Evolutionary conservation across 2,329 filamentous ascomycete genomes (phyloP).

Genomic region (Calonectria montana): DNA sequence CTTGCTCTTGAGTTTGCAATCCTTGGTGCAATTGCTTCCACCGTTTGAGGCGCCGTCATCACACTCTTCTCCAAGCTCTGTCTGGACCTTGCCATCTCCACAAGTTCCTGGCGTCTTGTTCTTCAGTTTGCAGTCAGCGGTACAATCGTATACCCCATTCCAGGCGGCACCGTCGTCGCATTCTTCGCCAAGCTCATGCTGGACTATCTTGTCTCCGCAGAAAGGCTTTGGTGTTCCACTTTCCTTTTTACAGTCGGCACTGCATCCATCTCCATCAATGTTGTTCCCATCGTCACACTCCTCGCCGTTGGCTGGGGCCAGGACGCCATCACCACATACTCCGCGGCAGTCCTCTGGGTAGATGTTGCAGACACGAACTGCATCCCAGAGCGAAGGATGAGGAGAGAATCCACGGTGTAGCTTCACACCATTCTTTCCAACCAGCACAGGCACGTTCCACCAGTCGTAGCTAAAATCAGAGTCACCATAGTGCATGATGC

Average conservation of each 20-base stretch:
- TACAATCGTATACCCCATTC: neutral
- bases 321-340: constrained; percentile 8
- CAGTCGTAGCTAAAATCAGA: neutral
- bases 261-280: neutral
- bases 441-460: neutral
- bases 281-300: constrained; percentile 7
- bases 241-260: neutral
- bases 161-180: neutral
- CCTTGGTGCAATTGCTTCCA: neutral
- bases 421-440: constrained; percentile 1
- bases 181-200: neutral
- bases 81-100: neutral
- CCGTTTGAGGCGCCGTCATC: neutral
- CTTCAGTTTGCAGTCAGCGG: neutral
- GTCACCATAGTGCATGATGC: constrained; percentile 12
- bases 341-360: neutral
- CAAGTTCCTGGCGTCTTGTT: neutral
- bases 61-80: neutral
- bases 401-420: neutral
- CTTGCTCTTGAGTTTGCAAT: neutral
- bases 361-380: constrained; percentile 1
- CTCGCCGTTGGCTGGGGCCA: constrained; percentile 2
- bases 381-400: neutral
- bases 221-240: neutral
- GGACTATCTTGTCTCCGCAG: neutral